phyloP scores from a whole-genome alignment of 2,329 filamentous ascomycete species.

The Helotiales sp. region DNA sequence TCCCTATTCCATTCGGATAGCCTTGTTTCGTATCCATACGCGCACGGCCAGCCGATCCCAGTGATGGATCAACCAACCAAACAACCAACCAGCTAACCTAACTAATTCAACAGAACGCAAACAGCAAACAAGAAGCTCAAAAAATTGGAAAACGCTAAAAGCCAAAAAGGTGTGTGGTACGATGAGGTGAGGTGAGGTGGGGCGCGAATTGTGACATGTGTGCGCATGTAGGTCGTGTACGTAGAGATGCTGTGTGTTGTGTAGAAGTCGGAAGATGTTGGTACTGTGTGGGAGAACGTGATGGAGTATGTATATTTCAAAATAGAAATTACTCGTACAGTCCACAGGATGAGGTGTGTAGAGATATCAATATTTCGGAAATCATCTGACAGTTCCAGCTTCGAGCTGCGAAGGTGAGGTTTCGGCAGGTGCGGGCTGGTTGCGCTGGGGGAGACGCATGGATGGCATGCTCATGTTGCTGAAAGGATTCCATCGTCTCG shows the following conservation, averaged over 20 bases:
- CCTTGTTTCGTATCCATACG: neutral
- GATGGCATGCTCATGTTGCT: slow-evolving; percentile 32
- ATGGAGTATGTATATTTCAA: slow-evolving; percentile 14
- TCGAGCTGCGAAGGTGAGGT: slow-evolving; percentile 44
- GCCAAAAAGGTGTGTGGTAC: slow-evolving; percentile 22
- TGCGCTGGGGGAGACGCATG: slow-evolving; percentile 33
- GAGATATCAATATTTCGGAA: neutral
- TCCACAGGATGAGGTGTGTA: slow-evolving; percentile 10
- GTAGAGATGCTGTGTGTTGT: neutral
- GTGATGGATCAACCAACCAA: slow-evolving; percentile 14
- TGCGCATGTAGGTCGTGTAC: slow-evolving; percentile 1
- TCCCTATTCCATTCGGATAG: neutral
- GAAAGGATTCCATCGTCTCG: slow-evolving; percentile 40
- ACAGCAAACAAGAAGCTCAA: slow-evolving; percentile 16
- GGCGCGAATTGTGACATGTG: too few relatives aligned
- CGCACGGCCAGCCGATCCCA: neutral
- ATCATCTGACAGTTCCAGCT: slow-evolving; percentile 39
- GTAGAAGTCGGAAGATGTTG: slow-evolving; percentile 13
- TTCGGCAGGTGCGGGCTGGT: slow-evolving; percentile 23
- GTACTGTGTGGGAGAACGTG: neutral
- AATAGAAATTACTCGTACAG: slow-evolving; percentile 19
- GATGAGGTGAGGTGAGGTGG: too few relatives aligned
- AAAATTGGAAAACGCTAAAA: slow-evolving; percentile 32
- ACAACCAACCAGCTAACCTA: slow-evolving; percentile 9
- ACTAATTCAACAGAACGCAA: slow-evolving; percentile 9